phyloP scores from a whole-genome alignment of 2,329 filamentous ascomycete species.

The Penicillium vulpinum region DNA sequence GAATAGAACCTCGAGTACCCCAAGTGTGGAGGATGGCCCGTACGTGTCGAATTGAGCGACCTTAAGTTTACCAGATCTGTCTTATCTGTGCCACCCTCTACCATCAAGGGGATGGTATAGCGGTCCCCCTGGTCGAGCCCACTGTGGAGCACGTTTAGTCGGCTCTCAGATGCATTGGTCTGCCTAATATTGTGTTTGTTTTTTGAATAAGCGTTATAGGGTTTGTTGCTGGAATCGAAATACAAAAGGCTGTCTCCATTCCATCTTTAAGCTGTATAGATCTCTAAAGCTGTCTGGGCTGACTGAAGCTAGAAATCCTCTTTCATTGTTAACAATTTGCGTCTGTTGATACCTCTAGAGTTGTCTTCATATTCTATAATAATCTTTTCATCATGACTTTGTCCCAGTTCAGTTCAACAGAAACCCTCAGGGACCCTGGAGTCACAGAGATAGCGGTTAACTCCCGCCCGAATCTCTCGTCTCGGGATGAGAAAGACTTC shows the following conservation, averaged over 20 bases:
- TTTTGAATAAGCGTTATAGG: conserved; percentile 14
- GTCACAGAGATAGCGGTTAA: conserved; percentile 10
- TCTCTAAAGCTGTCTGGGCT: not conserved
- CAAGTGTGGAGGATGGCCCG: conserved; percentile 3
- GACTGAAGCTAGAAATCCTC: not conserved
- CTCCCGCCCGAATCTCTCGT: conserved; percentile 16
- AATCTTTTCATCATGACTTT: conserved; percentile 13
- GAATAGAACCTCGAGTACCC: not conserved
- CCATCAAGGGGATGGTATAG: conserved; percentile 17
- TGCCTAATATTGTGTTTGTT: conserved; percentile 15
- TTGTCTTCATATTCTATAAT: not conserved
- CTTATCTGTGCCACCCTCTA: conserved; percentile 14
- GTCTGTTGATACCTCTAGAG: conserved; percentile 2
- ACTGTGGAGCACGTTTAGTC: conserved; percentile 26
- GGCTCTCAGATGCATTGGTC: conserved; percentile 15
- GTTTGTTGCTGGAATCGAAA: conserved; percentile 3
- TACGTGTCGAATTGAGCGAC: conserved; percentile 12
- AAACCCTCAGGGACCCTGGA: conserved; percentile 12
- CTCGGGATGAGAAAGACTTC: conserved; percentile 17
- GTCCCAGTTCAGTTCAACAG: conserved; percentile 7
- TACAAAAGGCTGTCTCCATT: conserved; percentile 20
- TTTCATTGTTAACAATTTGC: conserved; percentile 8
- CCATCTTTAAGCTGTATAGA: not conserved
- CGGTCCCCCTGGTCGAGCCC: conserved; percentile 17
- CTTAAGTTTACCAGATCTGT: conserved; percentile 15